phyloP scores from a whole-genome alignment of 2,329 filamentous ascomycete genomes.

The Exophiala dermatitidis region DNA sequence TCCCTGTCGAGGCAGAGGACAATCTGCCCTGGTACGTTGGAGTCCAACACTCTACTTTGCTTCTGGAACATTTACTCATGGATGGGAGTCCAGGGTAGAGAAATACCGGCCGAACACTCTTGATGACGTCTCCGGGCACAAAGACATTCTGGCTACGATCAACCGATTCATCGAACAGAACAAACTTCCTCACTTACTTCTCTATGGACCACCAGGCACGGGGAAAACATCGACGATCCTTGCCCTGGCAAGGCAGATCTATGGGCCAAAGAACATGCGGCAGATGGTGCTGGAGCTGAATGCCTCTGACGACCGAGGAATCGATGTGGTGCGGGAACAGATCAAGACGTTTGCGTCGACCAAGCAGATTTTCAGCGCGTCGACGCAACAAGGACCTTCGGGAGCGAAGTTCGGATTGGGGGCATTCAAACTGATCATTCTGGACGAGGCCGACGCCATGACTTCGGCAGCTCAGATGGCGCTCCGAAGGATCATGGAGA shows the following conservation, averaged over 20 bases:
- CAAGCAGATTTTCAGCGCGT: constrained; percentile 86
- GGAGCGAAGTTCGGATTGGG: constrained; percentile 50
- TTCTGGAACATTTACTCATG: constrained; percentile 14
- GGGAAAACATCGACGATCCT: constrained; percentile 97
- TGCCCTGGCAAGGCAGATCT: constrained; percentile 85
- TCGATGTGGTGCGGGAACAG: constrained; percentile 95
- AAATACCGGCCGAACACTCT: constrained; percentile 90
- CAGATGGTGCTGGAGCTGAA: constrained; percentile 99
- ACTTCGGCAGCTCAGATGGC: constrained; percentile 99
- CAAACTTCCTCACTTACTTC: constrained; percentile 84
- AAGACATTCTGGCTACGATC: constrained; percentile 94
- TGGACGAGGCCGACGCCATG: constrained; percentile 99
- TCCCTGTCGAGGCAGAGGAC: constrained; percentile 90
- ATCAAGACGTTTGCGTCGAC: constrained; percentile 94
- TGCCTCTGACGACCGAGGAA: constrained; percentile 92
- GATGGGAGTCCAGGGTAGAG: constrained; percentile 63
- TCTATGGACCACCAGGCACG: constrained; percentile 93
- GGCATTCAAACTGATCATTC: constrained; percentile 88
- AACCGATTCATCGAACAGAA: constrained; percentile 97
- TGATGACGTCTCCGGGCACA: constrained; percentile 88
- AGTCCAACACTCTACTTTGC: background rate
- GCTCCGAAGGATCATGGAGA: constrained; percentile 93
- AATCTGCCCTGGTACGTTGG: constrained; percentile 72
- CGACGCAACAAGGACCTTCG: constrained; percentile 40
- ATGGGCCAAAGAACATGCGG: constrained; percentile 82